Percentiles rank a stretch among this genome's conserved stretches.
These are phyloP conservation scores for Thelephora terrestris DNA, from an alignment of 1,284 basidiomycete genomes.

Conservation along the genomic window DNA sequence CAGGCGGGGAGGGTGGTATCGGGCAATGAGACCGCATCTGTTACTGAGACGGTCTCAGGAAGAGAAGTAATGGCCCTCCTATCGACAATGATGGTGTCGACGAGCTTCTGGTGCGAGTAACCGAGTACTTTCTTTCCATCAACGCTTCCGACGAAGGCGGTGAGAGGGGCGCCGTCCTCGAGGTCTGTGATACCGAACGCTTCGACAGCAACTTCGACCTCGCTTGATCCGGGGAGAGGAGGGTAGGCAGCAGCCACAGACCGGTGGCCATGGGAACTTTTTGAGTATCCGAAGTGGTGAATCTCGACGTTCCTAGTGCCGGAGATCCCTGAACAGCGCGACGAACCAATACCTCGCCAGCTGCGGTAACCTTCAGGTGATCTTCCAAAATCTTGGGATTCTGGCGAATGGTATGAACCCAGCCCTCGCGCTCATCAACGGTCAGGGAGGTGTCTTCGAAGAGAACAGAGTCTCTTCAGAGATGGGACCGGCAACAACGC, in stretches of 20 bases:
- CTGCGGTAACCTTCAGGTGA: constrained; percentile 17
- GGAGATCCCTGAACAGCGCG: neutral
- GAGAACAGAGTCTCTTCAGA: constrained; percentile 19
- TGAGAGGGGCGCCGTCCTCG: neutral
- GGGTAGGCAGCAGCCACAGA: neutral
- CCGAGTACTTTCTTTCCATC: neutral
- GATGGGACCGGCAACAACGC: constrained; percentile 19
- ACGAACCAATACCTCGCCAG: neutral
- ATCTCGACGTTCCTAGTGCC: neutral
- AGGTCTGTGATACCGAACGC: neutral
- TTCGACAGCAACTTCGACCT: neutral
- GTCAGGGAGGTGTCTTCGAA: constrained; percentile 21
- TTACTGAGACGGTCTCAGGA: constrained; percentile 8
- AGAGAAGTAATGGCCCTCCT: constrained; percentile 6
- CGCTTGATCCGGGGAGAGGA: neutral
- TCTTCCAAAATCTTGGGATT: constrained; percentile 19
- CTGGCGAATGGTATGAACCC: constrained; percentile 17
- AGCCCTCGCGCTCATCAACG: constrained; percentile 14
- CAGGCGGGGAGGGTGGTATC: constrained; percentile 16
- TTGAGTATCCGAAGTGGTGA: neutral
- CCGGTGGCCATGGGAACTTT: neutral
- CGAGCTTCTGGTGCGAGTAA: neutral
- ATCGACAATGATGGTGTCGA: neutral
- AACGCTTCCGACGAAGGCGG: neutral
- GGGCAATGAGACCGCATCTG: constrained; percentile 14